Conservation (phyloP, 75 land plant species). For the Chamaecyparis obtusa region DNA sequence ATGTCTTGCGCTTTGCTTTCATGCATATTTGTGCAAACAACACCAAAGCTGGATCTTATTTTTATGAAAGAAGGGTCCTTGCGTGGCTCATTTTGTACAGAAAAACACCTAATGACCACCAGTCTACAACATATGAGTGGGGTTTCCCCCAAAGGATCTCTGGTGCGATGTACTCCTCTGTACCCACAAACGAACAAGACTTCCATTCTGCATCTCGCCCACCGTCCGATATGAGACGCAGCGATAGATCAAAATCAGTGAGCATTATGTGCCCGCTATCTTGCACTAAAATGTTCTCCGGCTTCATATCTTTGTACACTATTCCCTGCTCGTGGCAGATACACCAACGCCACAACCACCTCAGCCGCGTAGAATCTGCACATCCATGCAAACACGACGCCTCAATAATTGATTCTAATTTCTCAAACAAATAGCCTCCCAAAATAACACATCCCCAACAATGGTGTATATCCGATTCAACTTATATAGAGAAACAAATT, state of each 20-base stretch:
- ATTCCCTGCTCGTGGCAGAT: constrained; percentile 39
- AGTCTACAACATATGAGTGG: constrained; percentile 22
- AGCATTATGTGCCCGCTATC: constrained; percentile 26
- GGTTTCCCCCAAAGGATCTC: constrained; percentile 28
- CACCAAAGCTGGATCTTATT: too few relatives aligned
- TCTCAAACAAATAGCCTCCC: too few relatives aligned
- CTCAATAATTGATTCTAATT: neutral
- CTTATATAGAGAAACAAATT: too few relatives aligned
- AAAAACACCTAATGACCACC: constrained; percentile 32
- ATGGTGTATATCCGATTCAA: too few relatives aligned
- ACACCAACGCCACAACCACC: constrained; percentile 32
- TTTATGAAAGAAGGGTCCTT: constrained; percentile 26
- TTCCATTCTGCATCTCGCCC: neutral
- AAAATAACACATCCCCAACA: too few relatives aligned
- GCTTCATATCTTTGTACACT: constrained; percentile 37
- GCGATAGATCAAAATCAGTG: constrained; percentile 33
- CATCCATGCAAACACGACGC: neutral
- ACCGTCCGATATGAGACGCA: neutral
- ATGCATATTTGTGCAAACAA: too few relatives aligned
- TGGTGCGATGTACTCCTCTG: constrained; percentile 33
- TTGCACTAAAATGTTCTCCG: constrained; percentile 33
- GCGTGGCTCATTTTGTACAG: constrained; percentile 26
- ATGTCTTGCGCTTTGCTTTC: too few relatives aligned
- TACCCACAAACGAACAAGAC: constrained; percentile 55
- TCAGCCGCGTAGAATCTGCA: constrained; percentile 46